Conservation (phyloP, 2,329 filamentous ascomycete species). For the Scedosporium minutisporum region DNA sequence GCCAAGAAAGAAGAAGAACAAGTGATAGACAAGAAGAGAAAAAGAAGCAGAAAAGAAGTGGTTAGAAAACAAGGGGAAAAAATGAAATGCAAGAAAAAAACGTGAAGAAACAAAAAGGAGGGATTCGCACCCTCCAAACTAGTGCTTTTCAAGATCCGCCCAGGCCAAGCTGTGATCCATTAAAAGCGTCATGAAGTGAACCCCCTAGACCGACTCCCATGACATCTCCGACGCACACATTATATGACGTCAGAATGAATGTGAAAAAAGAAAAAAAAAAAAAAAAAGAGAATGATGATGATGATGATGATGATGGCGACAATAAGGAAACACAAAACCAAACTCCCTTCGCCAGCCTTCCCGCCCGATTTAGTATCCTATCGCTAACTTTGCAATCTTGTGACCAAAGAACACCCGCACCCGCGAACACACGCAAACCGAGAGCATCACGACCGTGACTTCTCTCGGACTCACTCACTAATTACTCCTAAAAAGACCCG, state of each 20-base stretch:
- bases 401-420: not conserved
- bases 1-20: not conserved
- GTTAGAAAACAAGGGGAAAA: not conserved
- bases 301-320: not conserved
- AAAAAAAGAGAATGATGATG: not conserved
- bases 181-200: not conserved
- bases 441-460: not conserved
- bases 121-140: not conserved
- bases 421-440: not conserved
- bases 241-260: too few relatives aligned
- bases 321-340: not conserved
- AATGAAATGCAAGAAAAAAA: not conserved
- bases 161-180: not conserved
- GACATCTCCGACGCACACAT: not conserved
- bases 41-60: not conserved
- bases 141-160: not conserved
- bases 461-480: not conserved
- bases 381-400: not conserved
- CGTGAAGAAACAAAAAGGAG: not conserved
- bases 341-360: constrained; percentile 1
- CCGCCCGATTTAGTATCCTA: not conserved
- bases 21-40: not conserved
- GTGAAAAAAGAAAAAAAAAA: not conserved
- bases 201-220: not conserved
- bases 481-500: constrained; percentile 3